These are phyloP conservation scores for Tylopilus rubrobrunneus DNA, from an alignment of 768 basidiomycete species.

Conservation along the genomic window DNA sequence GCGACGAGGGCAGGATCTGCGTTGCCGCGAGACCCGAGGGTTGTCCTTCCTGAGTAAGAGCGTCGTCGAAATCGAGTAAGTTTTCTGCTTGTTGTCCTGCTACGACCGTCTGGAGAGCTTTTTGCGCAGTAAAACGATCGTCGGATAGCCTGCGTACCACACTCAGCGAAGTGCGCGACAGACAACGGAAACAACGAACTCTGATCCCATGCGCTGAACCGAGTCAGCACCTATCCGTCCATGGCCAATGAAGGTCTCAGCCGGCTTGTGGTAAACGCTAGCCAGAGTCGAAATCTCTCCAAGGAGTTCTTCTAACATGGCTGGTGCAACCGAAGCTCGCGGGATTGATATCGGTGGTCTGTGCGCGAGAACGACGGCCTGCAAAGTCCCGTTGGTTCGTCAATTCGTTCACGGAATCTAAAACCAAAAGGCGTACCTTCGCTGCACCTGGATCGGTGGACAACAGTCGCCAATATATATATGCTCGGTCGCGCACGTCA, in stretches of 20 bases:
- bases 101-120: constrained; percentile 84
- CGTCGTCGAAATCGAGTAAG: constrained; percentile 89
- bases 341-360: constrained; percentile 93
- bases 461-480: constrained; percentile 95
- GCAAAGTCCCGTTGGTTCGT: not conserved
- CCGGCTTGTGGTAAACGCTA: constrained; percentile 97
- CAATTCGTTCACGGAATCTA: not conserved
- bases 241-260: constrained; percentile 90
- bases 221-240: constrained; percentile 85
- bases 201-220: constrained; percentile 58
- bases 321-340: constrained; percentile 84
- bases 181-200: constrained; percentile 40
- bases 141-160: constrained; percentile 47
- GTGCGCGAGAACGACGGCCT: constrained; percentile 86
- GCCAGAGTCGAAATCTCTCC: constrained; percentile 86
- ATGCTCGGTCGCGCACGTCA: constrained; percentile 94
- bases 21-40: constrained; percentile 79
- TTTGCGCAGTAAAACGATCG: constrained; percentile 70
- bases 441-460: constrained; percentile 95
- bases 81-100: constrained; percentile 94
- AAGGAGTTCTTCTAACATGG: constrained; percentile 84
- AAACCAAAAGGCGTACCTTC: constrained; percentile 51
- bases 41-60: constrained; percentile 48
- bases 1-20: constrained; percentile 62
- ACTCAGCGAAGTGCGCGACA: constrained; percentile 2